Evolutionary conservation across 2,329 filamentous ascomycete species (phyloP).

Genomic region (Penicillium paneum): DNA sequence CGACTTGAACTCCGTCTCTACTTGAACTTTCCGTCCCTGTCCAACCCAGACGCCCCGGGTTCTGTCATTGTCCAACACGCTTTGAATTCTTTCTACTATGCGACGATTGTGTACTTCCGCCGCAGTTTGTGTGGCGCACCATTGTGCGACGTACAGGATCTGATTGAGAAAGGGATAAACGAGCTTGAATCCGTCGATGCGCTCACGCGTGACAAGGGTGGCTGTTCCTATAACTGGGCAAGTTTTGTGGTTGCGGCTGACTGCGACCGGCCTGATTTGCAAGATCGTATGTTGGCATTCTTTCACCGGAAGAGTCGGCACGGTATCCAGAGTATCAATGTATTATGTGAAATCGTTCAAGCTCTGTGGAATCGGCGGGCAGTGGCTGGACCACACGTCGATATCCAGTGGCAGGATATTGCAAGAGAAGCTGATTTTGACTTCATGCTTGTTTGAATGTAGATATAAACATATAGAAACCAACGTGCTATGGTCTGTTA

Average conservation of each 20-base stretch:
- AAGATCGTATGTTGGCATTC: constrained; percentile 30
- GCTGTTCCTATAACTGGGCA: constrained; percentile 39
- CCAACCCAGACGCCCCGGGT: constrained; percentile 18
- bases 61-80: constrained; percentile 25
- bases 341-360: constrained; percentile 32
- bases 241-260: constrained; percentile 37
- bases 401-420: constrained; percentile 36
- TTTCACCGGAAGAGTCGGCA: constrained; percentile 34
- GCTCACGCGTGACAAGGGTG: constrained; percentile 27
- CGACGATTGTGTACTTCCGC: constrained; percentile 35
- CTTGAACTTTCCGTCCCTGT: constrained; percentile 24
- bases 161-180: constrained; percentile 32
- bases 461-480: not conserved
- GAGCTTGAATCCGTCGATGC: constrained; percentile 34
- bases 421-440: constrained; percentile 34
- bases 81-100: constrained; percentile 38
- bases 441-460: constrained; percentile 29
- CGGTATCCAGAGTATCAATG: constrained; percentile 35
- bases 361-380: constrained; percentile 31
- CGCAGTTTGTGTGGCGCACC: constrained; percentile 29
- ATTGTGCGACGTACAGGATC: constrained; percentile 27
- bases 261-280: constrained; percentile 27
- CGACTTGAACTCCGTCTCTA: constrained; percentile 32
- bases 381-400: constrained; percentile 8
- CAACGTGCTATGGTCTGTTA: not conserved